Base-by-base conservation (phyloP, 2,329 filamentous ascomycete species). In the Cryphonectria japonica region DNA sequence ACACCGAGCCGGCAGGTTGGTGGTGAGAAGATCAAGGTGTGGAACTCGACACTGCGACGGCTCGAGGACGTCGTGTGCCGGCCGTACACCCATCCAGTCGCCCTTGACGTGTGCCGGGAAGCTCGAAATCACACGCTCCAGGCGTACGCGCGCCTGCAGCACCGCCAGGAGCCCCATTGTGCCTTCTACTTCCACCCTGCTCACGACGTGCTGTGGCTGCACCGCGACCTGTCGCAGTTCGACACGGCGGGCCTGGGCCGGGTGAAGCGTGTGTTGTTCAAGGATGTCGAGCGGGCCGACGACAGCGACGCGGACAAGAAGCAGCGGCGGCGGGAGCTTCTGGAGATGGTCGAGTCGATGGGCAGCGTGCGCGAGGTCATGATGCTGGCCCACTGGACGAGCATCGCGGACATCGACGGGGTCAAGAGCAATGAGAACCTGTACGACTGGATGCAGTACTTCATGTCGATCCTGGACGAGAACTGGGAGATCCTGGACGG, bases 391-490 rank as follows among this genome's bases (percentile, higher is more conserved):
- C 71, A 73, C 69, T 73, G 71, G 71, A 73, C 71, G 37, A 73
- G 71, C 71, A 73, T 73, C 32, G 69, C 66, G 9, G 71, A 73
- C 50, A 34, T 73, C 46, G 71, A 73, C 50, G 69, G 57, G 29
- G 41, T 26, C 7, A 69, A 69, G 69, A 67, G 43, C 64, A 59
- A 39, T 34, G 69, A 71, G 71, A 71, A 63, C 1, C 66, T 73
- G 22, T 71, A 71, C 59, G 71, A 73, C 67, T 73, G 71, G 71
- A 71, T 73, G 71, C 71, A 73, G 67, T 73, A 73, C 52, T 73
- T 71, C 52, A 69, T 73, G 69, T 66, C 54, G 37, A 73, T 73
- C 16, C 69, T 73, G 39, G 69, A 73, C 39, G 71, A 73, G 71
- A 67, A 71, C 64, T 71, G 71, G 71, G 71, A 73, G 67, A 68